Conservation (phyloP, 2,329 filamentous ascomycete species). For the Cercospora sojina region DNA sequence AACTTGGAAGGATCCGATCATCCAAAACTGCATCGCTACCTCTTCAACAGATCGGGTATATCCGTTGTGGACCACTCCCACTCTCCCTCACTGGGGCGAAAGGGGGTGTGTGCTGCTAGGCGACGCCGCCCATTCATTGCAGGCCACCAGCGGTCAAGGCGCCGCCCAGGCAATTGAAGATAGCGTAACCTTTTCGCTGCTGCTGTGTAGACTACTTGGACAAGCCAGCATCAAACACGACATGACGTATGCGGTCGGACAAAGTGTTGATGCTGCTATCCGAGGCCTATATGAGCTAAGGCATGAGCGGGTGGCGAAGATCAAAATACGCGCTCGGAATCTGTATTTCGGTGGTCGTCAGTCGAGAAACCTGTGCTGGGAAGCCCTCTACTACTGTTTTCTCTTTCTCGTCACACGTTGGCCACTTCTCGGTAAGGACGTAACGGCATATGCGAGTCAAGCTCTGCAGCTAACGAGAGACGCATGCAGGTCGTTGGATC, state of each 20-base stretch:
- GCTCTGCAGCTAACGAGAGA: too few relatives aligned
- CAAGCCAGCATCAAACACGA: background rate
- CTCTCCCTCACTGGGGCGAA: slow-evolving; percentile 50
- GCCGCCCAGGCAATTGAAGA: slow-evolving; percentile 58
- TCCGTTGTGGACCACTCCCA: slow-evolving; percentile 51
- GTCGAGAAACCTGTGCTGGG: background rate
- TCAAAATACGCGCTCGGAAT: slow-evolving; percentile 7
- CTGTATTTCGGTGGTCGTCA: slow-evolving; percentile 6
- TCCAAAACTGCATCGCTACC: slow-evolving; percentile 38
- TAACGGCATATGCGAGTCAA: too few relatives aligned
- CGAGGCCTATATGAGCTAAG: slow-evolving; percentile 11
- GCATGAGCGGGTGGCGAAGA: slow-evolving; percentile 5
- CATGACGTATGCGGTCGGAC: background rate
- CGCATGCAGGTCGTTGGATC: too few relatives aligned
- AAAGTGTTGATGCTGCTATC: slow-evolving; percentile 1
- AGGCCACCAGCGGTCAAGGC: slow-evolving; percentile 56
- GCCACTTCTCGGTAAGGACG: slow-evolving; percentile 3
- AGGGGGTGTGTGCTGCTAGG: slow-evolving; percentile 54
- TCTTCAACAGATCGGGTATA: slow-evolving; percentile 47
- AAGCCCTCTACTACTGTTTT: slow-evolving; percentile 10
- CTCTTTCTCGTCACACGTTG: slow-evolving; percentile 7
- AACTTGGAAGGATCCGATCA: slow-evolving; percentile 48
- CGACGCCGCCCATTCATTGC: slow-evolving; percentile 58
- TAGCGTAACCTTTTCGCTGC: slow-evolving; percentile 47
- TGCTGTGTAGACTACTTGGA: slow-evolving; percentile 32